Conservation (phyloP, 352 stramenopile species). For the Thalassiosira exigua region DNA sequence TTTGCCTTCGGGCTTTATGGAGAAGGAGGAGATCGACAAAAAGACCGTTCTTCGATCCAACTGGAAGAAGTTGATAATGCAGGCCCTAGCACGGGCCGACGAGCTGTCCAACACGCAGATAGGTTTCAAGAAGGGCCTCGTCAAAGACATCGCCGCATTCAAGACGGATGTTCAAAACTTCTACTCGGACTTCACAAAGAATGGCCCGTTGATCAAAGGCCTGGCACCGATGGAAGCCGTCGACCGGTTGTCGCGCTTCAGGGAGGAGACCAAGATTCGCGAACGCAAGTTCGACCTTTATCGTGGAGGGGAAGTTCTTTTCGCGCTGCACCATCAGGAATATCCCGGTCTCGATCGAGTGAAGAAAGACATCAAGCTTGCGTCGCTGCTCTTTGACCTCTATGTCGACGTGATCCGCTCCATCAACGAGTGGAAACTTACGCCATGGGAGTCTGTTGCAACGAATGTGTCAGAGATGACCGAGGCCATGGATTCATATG, state of each 20-base stretch:
- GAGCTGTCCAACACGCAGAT: conserved; percentile 95
- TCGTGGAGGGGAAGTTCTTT: conserved; percentile 95
- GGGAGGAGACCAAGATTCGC: conserved; percentile 97
- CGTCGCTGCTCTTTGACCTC: conserved; percentile 90
- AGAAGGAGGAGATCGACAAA: conserved; percentile 99
- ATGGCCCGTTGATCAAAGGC: conserved; percentile 97
- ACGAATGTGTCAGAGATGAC: conserved; percentile 94
- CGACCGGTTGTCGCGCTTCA: conserved; percentile 96
- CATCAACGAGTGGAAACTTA: conserved; percentile 97
- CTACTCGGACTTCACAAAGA: conserved; percentile 92
- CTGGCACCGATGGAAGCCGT: conserved; percentile 95
- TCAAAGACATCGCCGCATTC: conserved; percentile 96
- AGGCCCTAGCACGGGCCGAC: conserved; percentile 92
- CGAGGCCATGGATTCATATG: conserved; percentile 96
- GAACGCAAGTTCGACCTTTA: conserved; percentile 98
- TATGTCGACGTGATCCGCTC: conserved; percentile 97
- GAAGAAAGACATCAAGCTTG: conserved; percentile 96
- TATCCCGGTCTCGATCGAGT: conserved; percentile 97
- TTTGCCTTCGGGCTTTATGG: conserved; percentile 94
- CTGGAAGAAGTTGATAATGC: conserved; percentile 96
- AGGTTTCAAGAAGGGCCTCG: conserved; percentile 93
- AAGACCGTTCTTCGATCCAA: conserved; percentile 96
- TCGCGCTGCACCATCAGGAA: conserved; percentile 93
- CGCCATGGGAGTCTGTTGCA: conserved; percentile 94
- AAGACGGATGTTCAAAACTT: conserved; percentile 94